Evolutionary conservation across 208 protist species (phyloP), one percentile per base, ranked within the genome.

Genomic region (Tetramitus jugosus): DNA sequence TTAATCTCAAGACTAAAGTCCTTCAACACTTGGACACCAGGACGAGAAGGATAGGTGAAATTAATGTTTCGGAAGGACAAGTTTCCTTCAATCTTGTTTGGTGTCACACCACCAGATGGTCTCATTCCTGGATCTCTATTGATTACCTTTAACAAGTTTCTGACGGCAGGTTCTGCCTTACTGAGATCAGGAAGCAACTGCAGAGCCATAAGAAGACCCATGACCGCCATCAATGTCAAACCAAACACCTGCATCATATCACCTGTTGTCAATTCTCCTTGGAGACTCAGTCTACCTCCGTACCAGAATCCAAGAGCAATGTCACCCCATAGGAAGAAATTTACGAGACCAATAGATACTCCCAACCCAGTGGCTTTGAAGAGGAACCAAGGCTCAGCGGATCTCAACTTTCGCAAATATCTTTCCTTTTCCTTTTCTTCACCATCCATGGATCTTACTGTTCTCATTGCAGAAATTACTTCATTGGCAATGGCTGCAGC

Each of bases 251-350:
- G 7, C 20, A 74, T 33, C 43, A 74, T 39, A 37, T 37, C 43
- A 37, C 67, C 67, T 37, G 33, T 7, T n/a, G 39, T 2, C 4
- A 74, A 35, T 0, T 26, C 42, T 10, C 8, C 3, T 7, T n/a
- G 3, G 10, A 26, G 4, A 23, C 10, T 26, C 4, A 62, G 56
- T n/a, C 42, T 26, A 67, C 61, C n/a, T 39, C 67, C 39, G 14
- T 46, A 43, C 67, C 67, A 74, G 39, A 74, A 74, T 26, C n/a
- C 67, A 13, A 74, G 23, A 53, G 67, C 67, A 74, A 37, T 10
- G 17, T 8, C 37, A 23, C 42, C 17, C 67, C 67, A 74, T 17
- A 74, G 8, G 26, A 8, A 46, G 4, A 53, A 74, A 2, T 20
- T 4, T 17, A 74, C 10, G 26, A 2, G 0, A n/a, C 42, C 67